These are phyloP conservation scores for Pythium monospermum DNA, from an alignment of 352 stramenopile species.

Conservation along the genomic window DNA sequence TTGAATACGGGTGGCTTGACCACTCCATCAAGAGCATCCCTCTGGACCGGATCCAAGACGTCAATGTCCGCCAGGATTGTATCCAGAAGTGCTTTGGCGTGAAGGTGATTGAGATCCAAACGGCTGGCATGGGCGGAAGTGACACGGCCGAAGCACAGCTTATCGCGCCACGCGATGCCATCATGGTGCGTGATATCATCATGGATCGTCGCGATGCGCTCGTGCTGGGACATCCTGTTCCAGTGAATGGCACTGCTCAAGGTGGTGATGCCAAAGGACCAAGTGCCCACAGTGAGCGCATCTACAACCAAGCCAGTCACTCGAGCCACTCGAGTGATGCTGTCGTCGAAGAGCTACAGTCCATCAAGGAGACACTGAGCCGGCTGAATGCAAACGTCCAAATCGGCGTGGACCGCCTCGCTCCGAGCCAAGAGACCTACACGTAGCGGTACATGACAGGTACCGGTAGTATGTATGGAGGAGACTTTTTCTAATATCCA, in stretches of 20 bases:
- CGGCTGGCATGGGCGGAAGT: conserved; percentile 16
- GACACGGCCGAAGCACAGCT: conserved; percentile 24
- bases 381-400: conserved; percentile 17
- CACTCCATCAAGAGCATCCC: conserved; percentile 37
- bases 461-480: too few species aligned
- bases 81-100: conserved; percentile 32
- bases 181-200: conserved; percentile 33
- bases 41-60: conserved; percentile 42
- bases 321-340: not conserved
- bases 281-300: too few species aligned
- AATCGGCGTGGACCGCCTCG: conserved; percentile 12
- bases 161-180: conserved; percentile 29
- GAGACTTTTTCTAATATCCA: too few species aligned
- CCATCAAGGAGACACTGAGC: conserved; percentile 14
- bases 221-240: conserved; percentile 24
- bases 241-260: too few species aligned
- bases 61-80: conserved; percentile 35
- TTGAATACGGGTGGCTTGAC: conserved; percentile 36
- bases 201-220: conserved; percentile 39
- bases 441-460: too few species aligned
- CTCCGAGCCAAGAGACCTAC: too few species aligned
- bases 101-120: conserved; percentile 39
- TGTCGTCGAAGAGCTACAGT: conserved; percentile 12
- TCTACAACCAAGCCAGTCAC: too few species aligned
- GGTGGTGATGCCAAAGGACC: not conserved